These are phyloP conservation scores for Trichophaea hybrida DNA, from an alignment of 2,329 filamentous ascomycete genomes.

Conservation along the genomic window DNA sequence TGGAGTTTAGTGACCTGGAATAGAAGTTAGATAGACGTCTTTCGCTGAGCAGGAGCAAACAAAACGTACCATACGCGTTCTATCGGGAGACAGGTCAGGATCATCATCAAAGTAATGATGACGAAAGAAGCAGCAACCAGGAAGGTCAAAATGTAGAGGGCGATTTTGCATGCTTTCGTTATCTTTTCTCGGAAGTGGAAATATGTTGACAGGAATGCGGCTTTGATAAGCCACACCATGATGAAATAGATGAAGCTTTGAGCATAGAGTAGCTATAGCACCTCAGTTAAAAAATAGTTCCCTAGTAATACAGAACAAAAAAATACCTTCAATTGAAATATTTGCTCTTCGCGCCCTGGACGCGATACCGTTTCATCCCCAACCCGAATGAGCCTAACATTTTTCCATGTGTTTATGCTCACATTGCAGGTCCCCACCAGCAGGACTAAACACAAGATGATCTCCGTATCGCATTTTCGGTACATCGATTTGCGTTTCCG, in stretches of 20 bases:
- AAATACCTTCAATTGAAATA: background rate
- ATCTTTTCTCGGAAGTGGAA: background rate
- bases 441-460: background rate
- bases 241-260: conserved; percentile 2
- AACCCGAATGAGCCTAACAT: background rate
- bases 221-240: conserved; percentile 1
- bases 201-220: background rate
- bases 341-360: background rate
- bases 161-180: background rate
- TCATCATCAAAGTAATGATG: background rate
- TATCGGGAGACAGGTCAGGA: background rate
- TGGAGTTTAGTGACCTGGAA: background rate
- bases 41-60: too few species aligned
- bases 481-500: background rate
- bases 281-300: background rate
- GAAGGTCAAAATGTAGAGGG: background rate
- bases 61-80: background rate
- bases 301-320: background rate
- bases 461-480: background rate
- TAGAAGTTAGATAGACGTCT: too few species aligned
- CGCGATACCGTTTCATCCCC: background rate
- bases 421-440: background rate
- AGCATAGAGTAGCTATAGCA: background rate
- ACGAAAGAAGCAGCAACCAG: background rate
- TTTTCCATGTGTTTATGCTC: background rate